Conservation (phyloP, 2,329 filamentous ascomycete species). For the Fusarium albidum region DNA sequence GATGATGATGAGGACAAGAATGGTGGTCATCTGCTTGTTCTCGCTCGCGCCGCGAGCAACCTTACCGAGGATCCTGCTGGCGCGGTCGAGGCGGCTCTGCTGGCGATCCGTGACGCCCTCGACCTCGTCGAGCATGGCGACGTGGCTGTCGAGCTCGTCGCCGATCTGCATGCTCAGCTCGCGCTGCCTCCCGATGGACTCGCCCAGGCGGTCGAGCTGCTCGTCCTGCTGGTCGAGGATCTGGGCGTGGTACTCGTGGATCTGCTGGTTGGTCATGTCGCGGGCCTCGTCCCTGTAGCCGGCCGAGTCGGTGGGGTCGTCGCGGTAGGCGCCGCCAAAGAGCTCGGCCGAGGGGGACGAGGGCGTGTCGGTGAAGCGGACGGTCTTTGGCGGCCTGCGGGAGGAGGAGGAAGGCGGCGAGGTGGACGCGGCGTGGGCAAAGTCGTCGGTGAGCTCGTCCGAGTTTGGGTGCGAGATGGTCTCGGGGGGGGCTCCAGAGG, state of each 20-base stretch:
- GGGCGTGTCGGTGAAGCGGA: slow-evolving; percentile 81
- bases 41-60: slow-evolving; percentile 80
- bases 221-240: slow-evolving; percentile 91
- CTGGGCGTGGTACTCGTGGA: slow-evolving; percentile 83
- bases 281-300: slow-evolving; percentile 69
- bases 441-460: slow-evolving; percentile 67
- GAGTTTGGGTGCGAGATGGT: slow-evolving; percentile 71
- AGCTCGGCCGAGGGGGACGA: slow-evolving; percentile 51
- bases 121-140: slow-evolving; percentile 87
- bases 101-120: slow-evolving; percentile 86
- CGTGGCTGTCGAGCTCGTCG: slow-evolving; percentile 92
- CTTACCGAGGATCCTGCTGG: slow-evolving; percentile 73
- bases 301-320: slow-evolving; percentile 67
- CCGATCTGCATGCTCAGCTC: slow-evolving; percentile 96
- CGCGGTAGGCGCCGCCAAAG: slow-evolving; percentile 70
- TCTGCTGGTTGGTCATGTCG: slow-evolving; percentile 79
- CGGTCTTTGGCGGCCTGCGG: slow-evolving; percentile 72
- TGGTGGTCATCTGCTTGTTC: slow-evolving; percentile 85
- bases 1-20: slow-evolving; percentile 83
- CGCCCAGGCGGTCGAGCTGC: slow-evolving; percentile 88
- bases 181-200: slow-evolving; percentile 85
- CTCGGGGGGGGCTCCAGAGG: slow-evolving; percentile 55
- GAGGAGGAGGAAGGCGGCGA: slow-evolving; percentile 40
- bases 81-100: slow-evolving; percentile 76
- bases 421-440: slow-evolving; percentile 66